Percentiles rank a stretch among this genome's conserved stretches.
Conservation (phyloP, 352 stramenopile genomes). For the Phytophthora ramorum region DNA sequence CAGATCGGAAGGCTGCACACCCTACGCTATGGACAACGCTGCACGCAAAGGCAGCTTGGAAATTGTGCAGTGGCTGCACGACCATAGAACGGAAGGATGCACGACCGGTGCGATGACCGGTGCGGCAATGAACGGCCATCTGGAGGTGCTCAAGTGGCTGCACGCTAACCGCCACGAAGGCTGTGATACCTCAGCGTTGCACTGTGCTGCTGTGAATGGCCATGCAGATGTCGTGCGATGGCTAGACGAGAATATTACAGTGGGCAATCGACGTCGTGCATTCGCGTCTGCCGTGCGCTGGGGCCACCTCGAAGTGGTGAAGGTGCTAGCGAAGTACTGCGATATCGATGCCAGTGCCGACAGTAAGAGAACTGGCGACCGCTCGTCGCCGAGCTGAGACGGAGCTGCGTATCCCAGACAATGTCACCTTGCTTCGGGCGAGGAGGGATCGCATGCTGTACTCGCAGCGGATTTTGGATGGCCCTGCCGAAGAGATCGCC, state of each 20-base stretch:
- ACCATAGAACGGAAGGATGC: conserved; percentile 34
- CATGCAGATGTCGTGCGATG: conserved; percentile 31
- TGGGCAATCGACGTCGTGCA: conserved; percentile 30
- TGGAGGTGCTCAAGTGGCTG: conserved; percentile 42
- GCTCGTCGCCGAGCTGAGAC: conserved; percentile 15
- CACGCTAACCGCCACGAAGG: conserved; percentile 38
- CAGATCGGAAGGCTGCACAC: conserved; percentile 43
- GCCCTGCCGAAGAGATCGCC: conserved; percentile 35
- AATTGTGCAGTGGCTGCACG: conserved; percentile 44
- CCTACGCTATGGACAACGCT: conserved; percentile 45
- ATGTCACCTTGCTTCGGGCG: conserved; percentile 15
- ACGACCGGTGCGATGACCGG: conserved; percentile 40
- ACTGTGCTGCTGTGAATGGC: conserved; percentile 39
- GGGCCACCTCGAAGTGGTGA: conserved; percentile 38
- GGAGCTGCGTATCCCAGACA: conserved; percentile 11
- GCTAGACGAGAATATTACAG: conserved; percentile 24
- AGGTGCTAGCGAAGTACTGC: conserved; percentile 35
- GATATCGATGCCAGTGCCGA: conserved; percentile 16
- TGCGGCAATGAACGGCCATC: conserved; percentile 41
- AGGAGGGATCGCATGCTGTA: conserved; percentile 29
- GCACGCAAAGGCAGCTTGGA: conserved; percentile 39
- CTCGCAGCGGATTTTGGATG: conserved; percentile 30
- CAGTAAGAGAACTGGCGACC: conserved; percentile 10
- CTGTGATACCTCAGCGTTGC: conserved; percentile 36
- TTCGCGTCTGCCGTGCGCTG: conserved; percentile 41